Percentiles rank a stretch among this genome's conserved stretches.
Evolutionary conservation across 2,329 filamentous ascomycete species (phyloP).

Genomic region (Colletotrichum liaoningense): DNA sequence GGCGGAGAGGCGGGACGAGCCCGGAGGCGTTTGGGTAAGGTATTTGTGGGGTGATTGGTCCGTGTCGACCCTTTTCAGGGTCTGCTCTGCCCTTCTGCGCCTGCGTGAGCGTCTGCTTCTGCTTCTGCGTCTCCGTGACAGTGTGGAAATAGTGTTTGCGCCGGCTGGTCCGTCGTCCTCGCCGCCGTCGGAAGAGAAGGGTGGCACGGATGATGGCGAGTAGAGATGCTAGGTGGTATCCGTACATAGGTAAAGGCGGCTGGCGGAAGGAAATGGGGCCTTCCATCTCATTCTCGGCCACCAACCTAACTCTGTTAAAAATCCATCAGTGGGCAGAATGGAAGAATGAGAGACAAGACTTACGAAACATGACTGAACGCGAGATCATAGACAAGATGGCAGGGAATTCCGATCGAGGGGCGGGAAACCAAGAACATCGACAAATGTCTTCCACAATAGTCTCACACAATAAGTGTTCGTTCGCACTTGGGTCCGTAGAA

Average conservation of each 20-base stretch:
- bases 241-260: not conserved
- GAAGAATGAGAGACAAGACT: constrained; percentile 29
- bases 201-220: constrained; percentile 6
- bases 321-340: not conserved
- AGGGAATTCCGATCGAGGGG: constrained; percentile 29
- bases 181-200: constrained; percentile 4
- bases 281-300: not conserved
- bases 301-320: not conserved
- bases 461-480: not conserved
- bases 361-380: not conserved
- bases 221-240: not conserved
- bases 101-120: not conserved
- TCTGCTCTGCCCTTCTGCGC: constrained; percentile 6
- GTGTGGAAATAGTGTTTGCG: constrained; percentile 24
- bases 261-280: constrained; percentile 4
- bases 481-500: not conserved
- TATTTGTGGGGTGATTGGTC: constrained; percentile 24
- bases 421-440: not conserved
- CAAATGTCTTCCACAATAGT: not conserved
- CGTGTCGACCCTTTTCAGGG: constrained; percentile 18
- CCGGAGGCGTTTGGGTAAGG: constrained; percentile 30
- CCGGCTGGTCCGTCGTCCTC: constrained; percentile 2
- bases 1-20: constrained; percentile 12
- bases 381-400: constrained; percentile 28
- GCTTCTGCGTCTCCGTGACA: constrained; percentile 4